Evolutionary conservation across 2,329 filamentous ascomycete genomes (phyloP), one percentile per base, ranked within the genome.

Genomic region (Penicillium olsonii): DNA sequence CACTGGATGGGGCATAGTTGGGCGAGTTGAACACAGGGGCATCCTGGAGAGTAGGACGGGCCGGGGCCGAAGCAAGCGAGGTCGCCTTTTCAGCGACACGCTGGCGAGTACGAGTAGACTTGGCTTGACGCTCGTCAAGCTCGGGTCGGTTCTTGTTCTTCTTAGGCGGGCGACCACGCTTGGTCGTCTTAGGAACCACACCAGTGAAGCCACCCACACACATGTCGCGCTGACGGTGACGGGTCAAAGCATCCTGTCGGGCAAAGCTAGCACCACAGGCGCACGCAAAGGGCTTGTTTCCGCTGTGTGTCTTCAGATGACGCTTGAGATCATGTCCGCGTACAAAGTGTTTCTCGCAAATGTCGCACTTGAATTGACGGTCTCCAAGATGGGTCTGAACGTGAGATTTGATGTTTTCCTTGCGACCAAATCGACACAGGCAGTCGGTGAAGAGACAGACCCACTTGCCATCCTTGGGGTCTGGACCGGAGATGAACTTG

Each of bases 401-500:
- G 69, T 99, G 94, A 0, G 92, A 95, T 69, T 96, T 95, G 77
- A 97, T 96, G 74, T 99, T 97, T 71, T 99, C 94, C 70, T 96
- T 95, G 61, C 94, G 84, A n/a, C 92, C 92, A 67, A 99, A 97
- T 45, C 85, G 84, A 71, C 96, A 95, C 60, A 85, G 83, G 71
- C 94, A 99, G 22, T 85, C 85, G 8, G 90, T 77, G 61, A 75
- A 92, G n/a, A 83, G 72, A 67, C 88, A 94, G 6, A 85, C 77
- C 87, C 87, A 94, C 71, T 90, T 91, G 60, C 86, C 85, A 60
- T 91, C 87, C n/a, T 71, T 68, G 2, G 84, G 76, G 60, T 90
- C 87, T 0, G 88, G 88, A 1, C 87, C 87, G 41, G 81, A 78
- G 60, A 92, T 92, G 70, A 80, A 90, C 42, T 82, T 80, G 4